Evolutionary conservation across 2,329 filamentous ascomycete species (phyloP).

Genomic region (Alternaria incomplexa): DNA sequence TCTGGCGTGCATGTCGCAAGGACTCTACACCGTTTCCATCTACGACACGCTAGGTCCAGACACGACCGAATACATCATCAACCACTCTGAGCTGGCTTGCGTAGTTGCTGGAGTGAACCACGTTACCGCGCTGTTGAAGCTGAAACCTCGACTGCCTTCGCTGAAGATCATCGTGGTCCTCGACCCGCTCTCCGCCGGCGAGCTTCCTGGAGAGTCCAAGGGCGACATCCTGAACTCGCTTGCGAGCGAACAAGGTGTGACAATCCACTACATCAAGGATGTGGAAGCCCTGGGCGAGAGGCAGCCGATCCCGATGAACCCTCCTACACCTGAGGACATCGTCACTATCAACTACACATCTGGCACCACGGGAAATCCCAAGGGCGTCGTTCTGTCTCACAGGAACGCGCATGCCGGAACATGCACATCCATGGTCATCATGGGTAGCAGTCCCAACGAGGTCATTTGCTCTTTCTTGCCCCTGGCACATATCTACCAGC

Average conservation of each 20-base stretch:
- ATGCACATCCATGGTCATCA: conserved; percentile 63
- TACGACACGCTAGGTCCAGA: conserved; percentile 96
- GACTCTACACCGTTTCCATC: conserved; percentile 87
- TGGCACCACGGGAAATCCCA: conserved; percentile 81
- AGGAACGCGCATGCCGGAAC: conserved; percentile 78
- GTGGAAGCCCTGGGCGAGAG: conserved; percentile 81
- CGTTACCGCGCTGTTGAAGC: conserved; percentile 79
- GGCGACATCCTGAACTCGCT: conserved; percentile 75
- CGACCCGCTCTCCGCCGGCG: conserved; percentile 81
- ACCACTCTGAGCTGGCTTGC: conserved; percentile 78
- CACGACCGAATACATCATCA: conserved; percentile 93
- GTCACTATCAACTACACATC: conserved; percentile 93
- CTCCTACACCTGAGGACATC: conserved; percentile 75
- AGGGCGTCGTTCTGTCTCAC: conserved; percentile 85
- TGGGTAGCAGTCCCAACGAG: conserved; percentile 63
- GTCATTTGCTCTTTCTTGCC: conserved; percentile 86
- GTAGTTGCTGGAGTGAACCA: conserved; percentile 82
- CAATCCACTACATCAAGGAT: conserved; percentile 78
- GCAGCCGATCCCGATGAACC: conserved; percentile 71
- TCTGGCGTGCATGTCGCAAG: conserved; percentile 84
- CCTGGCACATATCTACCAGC: conserved; percentile 91
- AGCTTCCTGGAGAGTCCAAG: conserved; percentile 79
- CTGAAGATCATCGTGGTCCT: conserved; percentile 89
- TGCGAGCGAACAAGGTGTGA: conserved; percentile 74
- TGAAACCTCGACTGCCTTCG: conserved; percentile 75